These are phyloP conservation scores for Dryadomyces sulphureus DNA, from an alignment of 2,329 filamentous ascomycete genomes.

Conservation along the genomic window DNA sequence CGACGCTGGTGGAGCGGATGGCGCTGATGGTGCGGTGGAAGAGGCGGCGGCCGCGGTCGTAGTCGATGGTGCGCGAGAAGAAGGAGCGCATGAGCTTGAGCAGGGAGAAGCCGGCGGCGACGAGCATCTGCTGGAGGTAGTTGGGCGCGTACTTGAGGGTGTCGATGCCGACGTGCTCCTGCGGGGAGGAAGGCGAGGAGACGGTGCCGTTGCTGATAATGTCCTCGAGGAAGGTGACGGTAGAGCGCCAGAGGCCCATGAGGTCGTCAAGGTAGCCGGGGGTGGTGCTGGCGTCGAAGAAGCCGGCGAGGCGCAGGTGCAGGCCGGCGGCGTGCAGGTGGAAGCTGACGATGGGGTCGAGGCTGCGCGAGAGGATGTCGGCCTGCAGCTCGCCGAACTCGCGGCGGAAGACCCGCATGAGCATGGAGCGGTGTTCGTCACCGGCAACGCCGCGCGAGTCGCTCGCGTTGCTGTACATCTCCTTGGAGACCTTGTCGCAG, in stretches of 20 bases:
- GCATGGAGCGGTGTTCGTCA: conserved; percentile 50
- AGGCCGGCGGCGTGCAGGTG: conserved; percentile 60
- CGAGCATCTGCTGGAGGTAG: conserved; percentile 73
- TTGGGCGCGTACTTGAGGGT: conserved; percentile 54
- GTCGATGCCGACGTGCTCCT: conserved; percentile 30
- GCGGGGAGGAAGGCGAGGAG: conserved; percentile 23
- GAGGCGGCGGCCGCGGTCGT: conserved; percentile 48
- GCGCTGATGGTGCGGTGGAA: conserved; percentile 58
- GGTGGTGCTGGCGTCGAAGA: conserved; percentile 64
- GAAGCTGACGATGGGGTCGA: conserved; percentile 45
- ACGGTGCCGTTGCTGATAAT: conserved; percentile 39
- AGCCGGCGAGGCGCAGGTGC: conserved; percentile 63
- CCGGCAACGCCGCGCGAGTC: conserved; percentile 56
- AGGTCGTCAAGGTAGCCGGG: conserved; percentile 60
- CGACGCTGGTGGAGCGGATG: conserved; percentile 58
- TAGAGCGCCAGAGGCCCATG: conserved; percentile 60
- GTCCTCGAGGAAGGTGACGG: conserved; percentile 53
- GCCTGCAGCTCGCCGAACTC: conserved; percentile 50
- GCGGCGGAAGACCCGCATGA: conserved; percentile 51
- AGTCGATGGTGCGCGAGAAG: conserved; percentile 59
- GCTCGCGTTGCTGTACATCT: conserved; percentile 65
- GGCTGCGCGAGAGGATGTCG: conserved; percentile 40
- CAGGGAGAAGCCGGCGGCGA: conserved; percentile 65
- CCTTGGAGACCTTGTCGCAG: conserved; percentile 63
- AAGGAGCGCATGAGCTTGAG: conserved; percentile 67